Conservation (phyloP, 2,329 filamentous ascomycete genomes). For the Huntiella moniliformis region DNA sequence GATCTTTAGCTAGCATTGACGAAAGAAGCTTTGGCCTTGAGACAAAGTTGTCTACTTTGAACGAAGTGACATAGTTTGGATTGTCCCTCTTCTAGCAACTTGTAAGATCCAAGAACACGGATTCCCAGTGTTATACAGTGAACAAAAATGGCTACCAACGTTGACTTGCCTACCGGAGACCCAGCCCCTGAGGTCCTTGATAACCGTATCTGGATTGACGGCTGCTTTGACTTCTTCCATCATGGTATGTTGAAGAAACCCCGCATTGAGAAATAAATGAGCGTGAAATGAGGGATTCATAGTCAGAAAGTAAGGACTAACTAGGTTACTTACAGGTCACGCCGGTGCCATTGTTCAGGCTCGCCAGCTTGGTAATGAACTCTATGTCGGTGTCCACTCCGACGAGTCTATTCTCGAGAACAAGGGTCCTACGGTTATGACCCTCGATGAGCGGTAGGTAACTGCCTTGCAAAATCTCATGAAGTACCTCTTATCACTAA, state of each 20-base stretch:
- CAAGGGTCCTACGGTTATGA: slow-evolving; percentile 97
- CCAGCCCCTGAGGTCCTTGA: slow-evolving; percentile 37
- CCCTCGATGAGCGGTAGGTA: slow-evolving; percentile 57
- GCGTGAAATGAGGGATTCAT: background rate
- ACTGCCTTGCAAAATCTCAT: background rate
- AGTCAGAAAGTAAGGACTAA: background rate
- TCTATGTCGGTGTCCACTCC: slow-evolving; percentile 84
- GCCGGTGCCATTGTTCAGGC: slow-evolving; percentile 94
- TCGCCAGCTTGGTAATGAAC: slow-evolving; percentile 70
- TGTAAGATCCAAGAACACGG: no score
- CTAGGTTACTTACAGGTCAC: slow-evolving; percentile 43
- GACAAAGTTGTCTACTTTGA: no score
- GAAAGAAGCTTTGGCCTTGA: no score
- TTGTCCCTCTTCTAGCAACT: no score
- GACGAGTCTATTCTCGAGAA: slow-evolving; percentile 91
- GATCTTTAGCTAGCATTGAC: no score
- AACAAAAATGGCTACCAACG: slow-evolving; percentile 6
- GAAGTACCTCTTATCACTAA: slow-evolving; percentile 7
- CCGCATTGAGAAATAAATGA: background rate
- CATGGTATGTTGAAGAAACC: slow-evolving; percentile 42
- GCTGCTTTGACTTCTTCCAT: slow-evolving; percentile 98
- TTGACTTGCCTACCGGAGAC: slow-evolving; percentile 22
- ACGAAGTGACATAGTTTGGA: no score
- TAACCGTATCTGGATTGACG: slow-evolving; percentile 89
- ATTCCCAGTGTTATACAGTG: no score